Percentiles rank a stretch among this genome's conserved stretches.
Conservation (phyloP, 2,329 filamentous ascomycete species). For the Pseudodiploospora longispora region DNA sequence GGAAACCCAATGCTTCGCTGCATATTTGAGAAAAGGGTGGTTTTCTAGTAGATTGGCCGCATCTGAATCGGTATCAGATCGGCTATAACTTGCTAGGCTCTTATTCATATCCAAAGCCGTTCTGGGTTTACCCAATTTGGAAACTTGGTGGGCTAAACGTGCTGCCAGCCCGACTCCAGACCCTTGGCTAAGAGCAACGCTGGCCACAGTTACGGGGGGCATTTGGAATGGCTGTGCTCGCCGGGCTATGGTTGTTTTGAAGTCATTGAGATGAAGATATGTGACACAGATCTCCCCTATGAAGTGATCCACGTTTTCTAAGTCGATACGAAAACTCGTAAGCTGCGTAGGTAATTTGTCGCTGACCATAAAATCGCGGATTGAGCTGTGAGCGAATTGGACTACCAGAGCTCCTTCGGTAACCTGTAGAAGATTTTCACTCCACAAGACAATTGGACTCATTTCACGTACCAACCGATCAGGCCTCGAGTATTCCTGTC, state of each 20-base stretch:
- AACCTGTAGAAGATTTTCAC: constrained; percentile 24
- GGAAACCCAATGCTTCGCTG: constrained; percentile 4
- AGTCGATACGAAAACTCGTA: constrained; percentile 12
- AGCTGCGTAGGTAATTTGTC: background rate
- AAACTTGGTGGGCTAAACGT: background rate
- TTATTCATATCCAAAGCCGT: background rate
- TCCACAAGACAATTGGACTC: constrained; percentile 20
- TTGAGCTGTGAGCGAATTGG: constrained; percentile 25
- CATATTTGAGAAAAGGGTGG: constrained; percentile 9
- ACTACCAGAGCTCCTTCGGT: constrained; percentile 22
- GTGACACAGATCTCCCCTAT: constrained; percentile 29
- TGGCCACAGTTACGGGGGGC: background rate
- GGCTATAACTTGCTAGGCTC: no score
- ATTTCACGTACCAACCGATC: constrained; percentile 20
- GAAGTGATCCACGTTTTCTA: constrained; percentile 17
- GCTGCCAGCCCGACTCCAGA: no score
- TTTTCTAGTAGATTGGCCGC: background rate
- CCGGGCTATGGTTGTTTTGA: constrained; percentile 21
- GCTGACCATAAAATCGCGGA: constrained; percentile 20
- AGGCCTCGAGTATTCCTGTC: constrained; percentile 13
- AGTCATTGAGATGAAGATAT: constrained; percentile 32
- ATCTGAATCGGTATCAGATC: no score
- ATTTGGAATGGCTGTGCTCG: background rate
- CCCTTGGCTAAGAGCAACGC: background rate
- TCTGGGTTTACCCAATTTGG: background rate